phyloP scores from a whole-genome alignment of 2,329 filamentous ascomycete species.

The Fusarium poae region DNA sequence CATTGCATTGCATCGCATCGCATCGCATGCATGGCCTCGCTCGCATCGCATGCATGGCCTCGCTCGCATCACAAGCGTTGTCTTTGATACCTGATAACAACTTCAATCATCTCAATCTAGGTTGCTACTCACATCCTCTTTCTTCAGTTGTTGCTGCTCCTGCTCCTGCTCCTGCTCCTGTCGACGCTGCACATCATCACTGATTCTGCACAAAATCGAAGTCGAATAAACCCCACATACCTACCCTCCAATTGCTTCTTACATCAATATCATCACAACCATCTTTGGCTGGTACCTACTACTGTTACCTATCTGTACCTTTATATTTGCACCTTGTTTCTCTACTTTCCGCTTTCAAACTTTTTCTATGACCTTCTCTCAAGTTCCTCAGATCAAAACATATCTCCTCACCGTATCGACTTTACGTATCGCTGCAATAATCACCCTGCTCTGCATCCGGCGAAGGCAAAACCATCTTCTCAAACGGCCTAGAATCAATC shows the following conservation, averaged over 20 bases:
- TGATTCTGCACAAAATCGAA: conserved; percentile 34
- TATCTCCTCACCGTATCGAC: conserved; percentile 35
- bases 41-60: conserved; percentile 3
- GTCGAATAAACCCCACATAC: conserved; percentile 31
- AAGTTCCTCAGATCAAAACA: conserved; percentile 33
- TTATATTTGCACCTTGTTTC: neutral
- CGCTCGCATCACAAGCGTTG: conserved; percentile 27
- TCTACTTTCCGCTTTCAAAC: conserved; percentile 33
- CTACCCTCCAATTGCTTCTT: conserved; percentile 30
- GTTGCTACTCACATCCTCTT: conserved; percentile 18
- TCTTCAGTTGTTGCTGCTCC: conserved; percentile 13
- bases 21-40: conserved; percentile 1
- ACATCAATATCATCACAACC: conserved; percentile 10
- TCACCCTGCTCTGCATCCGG: conserved; percentile 38
- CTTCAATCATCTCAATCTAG: conserved; percentile 17
- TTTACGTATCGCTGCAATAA: conserved; percentile 27
- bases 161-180: conserved; percentile 9
- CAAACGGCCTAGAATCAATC: conserved; percentile 40
- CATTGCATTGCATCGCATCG: conserved; percentile 4
- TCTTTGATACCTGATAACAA: conserved; percentile 32
- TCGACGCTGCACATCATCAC: conserved; percentile 31
- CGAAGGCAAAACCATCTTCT: conserved; percentile 35
- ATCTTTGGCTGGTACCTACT: neutral
- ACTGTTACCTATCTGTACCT: neutral
- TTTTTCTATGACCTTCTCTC: conserved; percentile 35